These are phyloP conservation scores for Gossypium laxum DNA, from an alignment of 441 rosid genomes.

Conservation along the genomic window DNA sequence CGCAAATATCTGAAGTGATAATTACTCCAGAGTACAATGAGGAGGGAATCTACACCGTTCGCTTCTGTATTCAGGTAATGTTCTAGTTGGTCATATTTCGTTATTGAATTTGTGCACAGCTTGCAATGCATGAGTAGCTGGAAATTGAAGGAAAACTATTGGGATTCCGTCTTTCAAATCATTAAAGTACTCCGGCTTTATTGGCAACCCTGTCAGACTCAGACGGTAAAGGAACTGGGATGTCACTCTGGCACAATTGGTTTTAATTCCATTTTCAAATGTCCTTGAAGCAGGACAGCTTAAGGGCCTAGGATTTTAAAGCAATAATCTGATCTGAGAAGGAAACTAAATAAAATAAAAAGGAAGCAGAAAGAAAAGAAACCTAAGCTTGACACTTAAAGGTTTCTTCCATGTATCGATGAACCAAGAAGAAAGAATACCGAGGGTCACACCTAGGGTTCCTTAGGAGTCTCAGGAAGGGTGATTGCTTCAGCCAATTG, in stretches of 20 bases:
- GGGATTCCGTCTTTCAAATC: background rate
- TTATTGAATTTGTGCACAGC: background rate
- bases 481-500: background rate
- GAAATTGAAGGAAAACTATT: background rate
- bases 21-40: conserved; percentile 96
- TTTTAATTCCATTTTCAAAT: background rate
- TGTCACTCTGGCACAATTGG: background rate
- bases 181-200: background rate
- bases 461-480: background rate
- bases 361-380: background rate
- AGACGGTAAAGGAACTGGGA: background rate
- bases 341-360: background rate
- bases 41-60: conserved; percentile 98
- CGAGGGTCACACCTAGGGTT: background rate
- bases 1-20: conserved; percentile 89
- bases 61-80: conserved; percentile 96
- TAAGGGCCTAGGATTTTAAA: background rate
- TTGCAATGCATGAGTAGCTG: background rate
- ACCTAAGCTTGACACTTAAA: background rate
- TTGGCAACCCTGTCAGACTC: background rate
- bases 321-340: background rate
- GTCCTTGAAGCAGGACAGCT: background rate
- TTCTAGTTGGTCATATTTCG: conserved; percentile 2
- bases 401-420: background rate
- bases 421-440: background rate